Conservation (phyloP, 306 rosid genomes). For the Acacia melanoxylon region DNA sequence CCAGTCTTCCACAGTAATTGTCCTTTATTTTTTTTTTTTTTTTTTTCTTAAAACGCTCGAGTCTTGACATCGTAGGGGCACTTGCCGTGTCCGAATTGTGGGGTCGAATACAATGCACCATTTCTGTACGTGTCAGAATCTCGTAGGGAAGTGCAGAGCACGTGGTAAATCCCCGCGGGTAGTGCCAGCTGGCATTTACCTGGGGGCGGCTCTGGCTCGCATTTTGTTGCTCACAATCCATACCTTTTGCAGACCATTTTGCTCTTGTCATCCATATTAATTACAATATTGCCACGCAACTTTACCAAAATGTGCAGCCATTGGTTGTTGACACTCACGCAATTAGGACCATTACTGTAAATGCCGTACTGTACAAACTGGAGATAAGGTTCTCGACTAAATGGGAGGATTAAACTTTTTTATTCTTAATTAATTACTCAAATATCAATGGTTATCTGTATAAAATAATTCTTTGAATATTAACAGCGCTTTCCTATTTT, state of each 20-base stretch:
- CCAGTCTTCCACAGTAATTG: too few species aligned
- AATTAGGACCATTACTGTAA: background rate
- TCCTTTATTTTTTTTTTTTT: too few species aligned
- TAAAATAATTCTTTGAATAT: slow-evolving; percentile 21
- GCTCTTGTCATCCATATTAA: background rate
- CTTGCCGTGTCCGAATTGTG: too few species aligned
- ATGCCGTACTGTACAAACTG: slow-evolving; percentile 21
- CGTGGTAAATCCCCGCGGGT: slow-evolving; percentile 39
- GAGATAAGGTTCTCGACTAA: slow-evolving; percentile 36
- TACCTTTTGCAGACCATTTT: background rate
- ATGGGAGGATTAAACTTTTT: slow-evolving; percentile 25
- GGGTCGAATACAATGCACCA: background rate
- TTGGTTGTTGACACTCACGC: slow-evolving; percentile 18
- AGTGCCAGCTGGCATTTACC: slow-evolving; percentile 46
- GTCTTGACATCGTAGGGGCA: too few species aligned
- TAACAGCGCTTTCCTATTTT: slow-evolving; percentile 35
- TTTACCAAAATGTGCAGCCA: slow-evolving; percentile 24
- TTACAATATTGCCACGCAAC: slow-evolving; percentile 10
- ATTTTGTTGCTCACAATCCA: background rate
- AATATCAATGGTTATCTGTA: slow-evolving; percentile 4
- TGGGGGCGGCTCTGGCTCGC: background rate
- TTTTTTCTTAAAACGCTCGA: too few species aligned
- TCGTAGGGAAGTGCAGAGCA: slow-evolving; percentile 31
- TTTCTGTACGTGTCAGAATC: slow-evolving; percentile 31
- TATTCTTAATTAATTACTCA: slow-evolving; percentile 2